Base-by-base conservation (phyloP, 169 alveolate species). In the Plasmodium malariae region DNA sequence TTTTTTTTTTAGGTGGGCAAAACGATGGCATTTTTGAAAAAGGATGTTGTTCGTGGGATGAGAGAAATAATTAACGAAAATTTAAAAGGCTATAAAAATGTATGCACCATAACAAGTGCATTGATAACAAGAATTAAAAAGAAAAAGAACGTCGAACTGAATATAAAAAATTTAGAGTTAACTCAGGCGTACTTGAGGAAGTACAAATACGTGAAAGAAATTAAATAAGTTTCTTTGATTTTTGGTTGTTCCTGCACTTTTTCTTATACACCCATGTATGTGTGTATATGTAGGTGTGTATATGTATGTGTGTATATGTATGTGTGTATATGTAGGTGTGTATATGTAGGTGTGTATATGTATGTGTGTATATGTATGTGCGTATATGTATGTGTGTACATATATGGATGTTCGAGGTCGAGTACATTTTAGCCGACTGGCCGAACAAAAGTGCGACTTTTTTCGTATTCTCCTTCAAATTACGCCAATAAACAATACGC, bases 171-270 rank as follows among this genome's bases (percentile, higher is more conserved):
- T 65, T 51, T 80, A 43, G 60, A 80, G 62, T 17, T 80, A 36
- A 54, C 90, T 67, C 90, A 80, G 43, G 90, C 90, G 1, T 80
- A 80, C 59, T 80, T 80, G 28, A 65, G 90, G 62, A 80, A 80
- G 36, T 55, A 80, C 30, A 80, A 80, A 32, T 48, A 80, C 49
- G 51, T 80, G 45, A 71, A 49, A 1, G 62, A 59, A 60, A 43
- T 65, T 21, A 26, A 80, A 54, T 80, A 51, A 71, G 32, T 34
- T 30, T n/a, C 12, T 36, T 14, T n/a, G 7, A 32, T 60, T 21
- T 32, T 32, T 49, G 14, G 34, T 19, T 5, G n/a, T 24, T 37
- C 0, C 21, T 0, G 55, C 28, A 14, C 28, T 14, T 5, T 63
- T 63, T 36, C n/a, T 30, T 36, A 26, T 6, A 24, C 43, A n/a